Conservation (phyloP, 2,329 filamentous ascomycete genomes). For the Epichloe typhina region DNA sequence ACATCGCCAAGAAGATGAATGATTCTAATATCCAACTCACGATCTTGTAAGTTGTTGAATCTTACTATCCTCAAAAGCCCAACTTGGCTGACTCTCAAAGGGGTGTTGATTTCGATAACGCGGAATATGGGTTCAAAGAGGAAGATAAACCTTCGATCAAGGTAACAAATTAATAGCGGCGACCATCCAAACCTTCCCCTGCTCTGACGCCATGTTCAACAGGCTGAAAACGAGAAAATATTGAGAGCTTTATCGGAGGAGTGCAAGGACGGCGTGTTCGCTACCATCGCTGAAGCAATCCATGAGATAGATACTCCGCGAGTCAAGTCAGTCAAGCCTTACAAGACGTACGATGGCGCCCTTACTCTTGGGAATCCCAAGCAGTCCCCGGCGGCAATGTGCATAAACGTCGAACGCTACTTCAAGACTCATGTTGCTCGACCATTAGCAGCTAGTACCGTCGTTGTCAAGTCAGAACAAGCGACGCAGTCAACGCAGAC, state of each 20-base stretch:
- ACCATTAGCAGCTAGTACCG: slow-evolving; percentile 64
- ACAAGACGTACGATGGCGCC: slow-evolving; percentile 65
- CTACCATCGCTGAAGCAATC: slow-evolving; percentile 78
- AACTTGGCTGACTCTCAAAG: slow-evolving; percentile 25
- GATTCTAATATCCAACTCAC: slow-evolving; percentile 64
- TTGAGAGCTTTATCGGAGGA: slow-evolving; percentile 52
- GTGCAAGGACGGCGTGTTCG: slow-evolving; percentile 57
- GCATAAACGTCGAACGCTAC: slow-evolving; percentile 81
- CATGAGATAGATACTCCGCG: slow-evolving; percentile 65
- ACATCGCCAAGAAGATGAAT: slow-evolving; percentile 63
- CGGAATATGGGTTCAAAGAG: slow-evolving; percentile 82
- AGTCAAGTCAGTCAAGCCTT: slow-evolving; percentile 62
- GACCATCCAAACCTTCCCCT: not conserved
- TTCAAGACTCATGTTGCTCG: slow-evolving; percentile 70
- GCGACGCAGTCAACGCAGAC: slow-evolving; percentile 39
- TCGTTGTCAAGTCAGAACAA: slow-evolving; percentile 44
- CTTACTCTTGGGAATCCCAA: slow-evolving; percentile 67
- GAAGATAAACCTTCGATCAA: slow-evolving; percentile 67
- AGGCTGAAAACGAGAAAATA: slow-evolving; percentile 53
- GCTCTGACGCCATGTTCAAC: not conserved
- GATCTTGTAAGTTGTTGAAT: slow-evolving; percentile 48
- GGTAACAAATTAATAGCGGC: slow-evolving; percentile 25
- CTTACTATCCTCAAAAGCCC: not conserved
- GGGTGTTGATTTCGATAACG: slow-evolving; percentile 92
- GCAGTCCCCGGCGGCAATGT: slow-evolving; percentile 61